phyloP scores from a whole-genome alignment of 148 eudicot species.

The Pouteria glomerata region DNA sequence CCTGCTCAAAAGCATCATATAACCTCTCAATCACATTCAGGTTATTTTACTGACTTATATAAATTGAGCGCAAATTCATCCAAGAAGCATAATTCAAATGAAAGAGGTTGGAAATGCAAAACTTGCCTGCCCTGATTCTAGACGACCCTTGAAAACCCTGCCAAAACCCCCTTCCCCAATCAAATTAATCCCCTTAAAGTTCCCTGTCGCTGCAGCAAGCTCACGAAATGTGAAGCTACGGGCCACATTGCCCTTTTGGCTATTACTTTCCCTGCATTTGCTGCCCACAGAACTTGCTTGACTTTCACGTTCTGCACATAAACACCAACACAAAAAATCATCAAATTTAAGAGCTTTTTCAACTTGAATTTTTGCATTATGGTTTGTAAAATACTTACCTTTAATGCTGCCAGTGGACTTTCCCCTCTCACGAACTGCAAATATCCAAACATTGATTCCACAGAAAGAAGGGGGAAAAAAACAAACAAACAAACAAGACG shows the following conservation, averaged over 20 bases:
- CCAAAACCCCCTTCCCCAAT: constrained; percentile 99
- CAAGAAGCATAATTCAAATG: not conserved
- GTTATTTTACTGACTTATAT: not conserved
- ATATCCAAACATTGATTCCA: not conserved
- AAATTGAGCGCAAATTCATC: not conserved
- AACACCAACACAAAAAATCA: not conserved
- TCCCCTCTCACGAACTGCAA: constrained; percentile 27
- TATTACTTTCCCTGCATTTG: constrained; percentile 28
- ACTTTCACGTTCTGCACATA: constrained; percentile 34
- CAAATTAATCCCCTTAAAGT: constrained; percentile 66
- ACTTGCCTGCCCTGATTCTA: constrained; percentile 54
- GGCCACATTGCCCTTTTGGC: constrained; percentile 31
- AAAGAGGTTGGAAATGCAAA: constrained; percentile 6
- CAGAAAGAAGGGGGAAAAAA: not conserved
- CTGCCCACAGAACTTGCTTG: constrained; percentile 22
- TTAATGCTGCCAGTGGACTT: constrained; percentile 8
- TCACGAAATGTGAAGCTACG: constrained; percentile 65
- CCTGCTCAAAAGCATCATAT: not conserved
- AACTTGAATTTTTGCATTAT: not conserved
- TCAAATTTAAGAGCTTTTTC: not conserved
- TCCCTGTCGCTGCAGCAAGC: constrained; percentile 61
- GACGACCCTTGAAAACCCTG: constrained; percentile 71
- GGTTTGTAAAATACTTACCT: constrained; percentile 12
- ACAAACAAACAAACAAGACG: not conserved
- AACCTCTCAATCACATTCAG: not conserved